These are phyloP conservation scores for Diutina pseudorugosa DNA, from an alignment of 1,139 yeast species.

Conservation along the genomic window DNA sequence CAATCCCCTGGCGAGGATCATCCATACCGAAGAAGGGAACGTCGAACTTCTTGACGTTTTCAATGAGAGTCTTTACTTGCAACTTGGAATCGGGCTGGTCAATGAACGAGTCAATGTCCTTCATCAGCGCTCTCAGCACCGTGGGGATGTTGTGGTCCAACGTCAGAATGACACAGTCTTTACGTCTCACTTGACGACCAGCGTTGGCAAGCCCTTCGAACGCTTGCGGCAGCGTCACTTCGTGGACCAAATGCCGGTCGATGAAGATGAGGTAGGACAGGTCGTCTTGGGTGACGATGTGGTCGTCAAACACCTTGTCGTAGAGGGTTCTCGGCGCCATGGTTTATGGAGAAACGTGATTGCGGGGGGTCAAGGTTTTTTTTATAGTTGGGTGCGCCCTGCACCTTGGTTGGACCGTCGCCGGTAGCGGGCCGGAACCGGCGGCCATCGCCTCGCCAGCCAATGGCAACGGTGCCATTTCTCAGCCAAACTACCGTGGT, in stretches of 20 bases:
- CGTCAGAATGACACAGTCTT: slow-evolving; percentile 91
- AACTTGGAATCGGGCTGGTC: slow-evolving; percentile 83
- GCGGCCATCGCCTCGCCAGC: not conserved
- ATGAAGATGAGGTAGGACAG: slow-evolving; percentile 77
- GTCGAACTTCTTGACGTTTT: slow-evolving; percentile 81
- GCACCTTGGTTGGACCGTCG: not conserved
- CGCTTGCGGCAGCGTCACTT: slow-evolving; percentile 97
- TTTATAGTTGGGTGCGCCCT: not conserved
- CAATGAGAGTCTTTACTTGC: slow-evolving; percentile 86
- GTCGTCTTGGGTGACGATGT: slow-evolving; percentile 79
- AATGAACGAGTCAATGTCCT: slow-evolving; percentile 68
- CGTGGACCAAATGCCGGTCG: slow-evolving; percentile 95
- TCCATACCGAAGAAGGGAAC: slow-evolving; percentile 90
- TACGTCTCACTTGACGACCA: slow-evolving; percentile 78
- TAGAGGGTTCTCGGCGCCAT: slow-evolving; percentile 50
- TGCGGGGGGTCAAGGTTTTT: not conserved
- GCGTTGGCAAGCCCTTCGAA: slow-evolving; percentile 89
- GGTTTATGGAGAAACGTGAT: not conserved
- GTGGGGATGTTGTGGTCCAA: slow-evolving; percentile 98
- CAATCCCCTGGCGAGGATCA: slow-evolving; percentile 93
- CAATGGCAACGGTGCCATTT: not conserved
- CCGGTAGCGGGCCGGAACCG: slow-evolving; percentile 1
- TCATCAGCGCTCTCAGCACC: slow-evolving; percentile 63
- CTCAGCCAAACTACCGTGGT: not conserved
- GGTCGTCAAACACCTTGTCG: slow-evolving; percentile 94